These are phyloP conservation scores for Solioccasus polychromus DNA, from an alignment of 768 basidiomycete genomes.

Conservation along the genomic window DNA sequence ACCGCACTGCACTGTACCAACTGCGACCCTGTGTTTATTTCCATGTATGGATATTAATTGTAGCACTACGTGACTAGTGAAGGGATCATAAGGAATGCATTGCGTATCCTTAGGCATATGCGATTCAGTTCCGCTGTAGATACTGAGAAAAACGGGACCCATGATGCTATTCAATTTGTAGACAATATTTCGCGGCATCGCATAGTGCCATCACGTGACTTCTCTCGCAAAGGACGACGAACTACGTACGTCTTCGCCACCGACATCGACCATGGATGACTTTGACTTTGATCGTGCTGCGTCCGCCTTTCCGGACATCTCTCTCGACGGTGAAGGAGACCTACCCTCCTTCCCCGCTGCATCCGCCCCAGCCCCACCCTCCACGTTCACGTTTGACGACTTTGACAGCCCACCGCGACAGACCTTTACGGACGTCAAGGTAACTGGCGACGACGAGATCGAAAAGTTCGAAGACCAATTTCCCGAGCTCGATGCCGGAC, in stretches of 20 bases:
- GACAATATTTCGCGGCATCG: too few species aligned
- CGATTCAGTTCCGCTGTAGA: too few species aligned
- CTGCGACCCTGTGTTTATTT: too few species aligned
- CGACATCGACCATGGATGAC: conserved; percentile 33
- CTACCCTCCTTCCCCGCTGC: conserved; percentile 41
- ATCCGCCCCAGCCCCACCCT: conserved; percentile 30
- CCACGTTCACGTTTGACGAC: conserved; percentile 63
- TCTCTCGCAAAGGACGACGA: neutral
- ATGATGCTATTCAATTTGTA: too few species aligned
- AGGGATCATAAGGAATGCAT: too few species aligned
- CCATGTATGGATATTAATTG: too few species aligned
- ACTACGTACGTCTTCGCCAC: neutral
- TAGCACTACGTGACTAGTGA: too few species aligned
- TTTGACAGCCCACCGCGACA: conserved; percentile 51
- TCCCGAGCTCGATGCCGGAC: conserved; percentile 66
- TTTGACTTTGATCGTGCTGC: conserved; percentile 83
- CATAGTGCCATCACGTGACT: conserved; percentile 14
- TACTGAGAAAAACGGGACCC: too few species aligned
- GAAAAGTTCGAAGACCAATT: conserved; percentile 85
- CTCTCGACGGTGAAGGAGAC: conserved; percentile 63
- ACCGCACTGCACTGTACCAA: too few species aligned
- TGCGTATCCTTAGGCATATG: too few species aligned
- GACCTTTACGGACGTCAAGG: conserved; percentile 57
- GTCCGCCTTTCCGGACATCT: conserved; percentile 82
- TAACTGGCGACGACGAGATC: conserved; percentile 83